These are phyloP conservation scores for Conidiobolus incongruus DNA, from an alignment of 371 early-diverging fungal species.

Conservation along the genomic window DNA sequence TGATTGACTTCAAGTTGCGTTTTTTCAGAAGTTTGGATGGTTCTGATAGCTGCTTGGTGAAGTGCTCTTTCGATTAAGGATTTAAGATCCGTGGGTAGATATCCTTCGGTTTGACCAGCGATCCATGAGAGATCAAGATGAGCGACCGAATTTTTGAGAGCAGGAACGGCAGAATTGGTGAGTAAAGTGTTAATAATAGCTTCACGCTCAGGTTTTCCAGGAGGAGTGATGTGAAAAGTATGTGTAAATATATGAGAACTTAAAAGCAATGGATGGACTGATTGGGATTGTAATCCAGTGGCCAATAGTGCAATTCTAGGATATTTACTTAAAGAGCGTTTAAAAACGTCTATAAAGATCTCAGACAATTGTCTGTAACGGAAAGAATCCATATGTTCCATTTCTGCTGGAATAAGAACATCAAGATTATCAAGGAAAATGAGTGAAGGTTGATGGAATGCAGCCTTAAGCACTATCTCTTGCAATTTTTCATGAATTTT, in stretches of 20 bases:
- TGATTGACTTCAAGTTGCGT: constrained; percentile 13
- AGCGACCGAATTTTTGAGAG: constrained; percentile 6
- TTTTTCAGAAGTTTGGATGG: constrained; percentile 1
- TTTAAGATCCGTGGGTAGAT: constrained; percentile 60
- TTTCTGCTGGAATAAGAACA: constrained; percentile 61
- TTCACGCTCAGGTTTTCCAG: constrained; percentile 39
- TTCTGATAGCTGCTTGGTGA: constrained; percentile 57
- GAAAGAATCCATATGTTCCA: constrained; percentile 52
- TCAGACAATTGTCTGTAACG: constrained; percentile 46
- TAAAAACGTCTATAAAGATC: constrained; percentile 23
- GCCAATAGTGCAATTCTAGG: constrained; percentile 31
- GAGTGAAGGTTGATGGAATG: constrained; percentile 52
- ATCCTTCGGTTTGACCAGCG: constrained; percentile 73
- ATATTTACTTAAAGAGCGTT: constrained; percentile 17
- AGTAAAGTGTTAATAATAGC: constrained; percentile 15
- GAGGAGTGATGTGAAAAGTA: constrained; percentile 34
- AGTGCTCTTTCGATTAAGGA: constrained; percentile 56
- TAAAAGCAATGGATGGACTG: constrained; percentile 33
- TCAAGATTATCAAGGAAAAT: constrained; percentile 95
- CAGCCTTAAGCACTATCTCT: no score
- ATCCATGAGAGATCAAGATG: constrained; percentile 40
- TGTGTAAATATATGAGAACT: constrained; percentile 42
- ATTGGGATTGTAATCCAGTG: constrained; percentile 40
- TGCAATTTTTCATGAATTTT: constrained; percentile 36
- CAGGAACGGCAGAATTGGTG: constrained; percentile 4